Percentiles rank a stretch among this genome's conserved stretches.
phyloP scores from a whole-genome alignment of 352 stramenopile species.

The Phytophthora citrophthora region DNA sequence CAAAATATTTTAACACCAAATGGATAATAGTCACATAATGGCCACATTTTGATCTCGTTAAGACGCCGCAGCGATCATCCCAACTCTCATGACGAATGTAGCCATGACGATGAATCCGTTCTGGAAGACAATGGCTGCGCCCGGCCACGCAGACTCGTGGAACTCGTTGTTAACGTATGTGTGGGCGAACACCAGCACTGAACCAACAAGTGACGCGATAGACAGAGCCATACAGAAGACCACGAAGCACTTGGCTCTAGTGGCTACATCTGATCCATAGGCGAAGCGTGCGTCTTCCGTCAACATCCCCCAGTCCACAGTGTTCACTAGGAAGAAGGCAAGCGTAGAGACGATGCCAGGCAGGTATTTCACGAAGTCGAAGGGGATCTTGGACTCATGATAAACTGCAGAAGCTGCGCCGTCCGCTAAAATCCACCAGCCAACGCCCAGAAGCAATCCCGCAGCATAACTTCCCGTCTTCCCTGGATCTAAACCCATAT shows the following conservation, averaged over 20 bases:
- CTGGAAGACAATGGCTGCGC: slow-evolving; percentile 64
- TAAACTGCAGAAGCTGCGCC: slow-evolving; percentile 49
- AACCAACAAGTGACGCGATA: slow-evolving; percentile 44
- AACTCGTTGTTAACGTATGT: slow-evolving; percentile 64
- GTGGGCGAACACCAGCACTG: slow-evolving; percentile 67
- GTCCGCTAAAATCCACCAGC: slow-evolving; percentile 71
- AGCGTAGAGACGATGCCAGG: slow-evolving; percentile 63
- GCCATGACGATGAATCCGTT: slow-evolving; percentile 66
- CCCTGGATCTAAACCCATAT: slow-evolving; percentile 38
- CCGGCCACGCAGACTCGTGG: slow-evolving; percentile 64
- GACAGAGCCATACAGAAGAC: slow-evolving; percentile 58
- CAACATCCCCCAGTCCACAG: slow-evolving; percentile 72
- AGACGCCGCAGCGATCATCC: slow-evolving; percentile 41
- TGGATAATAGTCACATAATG: not conserved
- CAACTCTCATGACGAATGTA: slow-evolving; percentile 63
- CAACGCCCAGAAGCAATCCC: slow-evolving; percentile 57
- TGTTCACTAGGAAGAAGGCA: slow-evolving; percentile 71
- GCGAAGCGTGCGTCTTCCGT: slow-evolving; percentile 46
- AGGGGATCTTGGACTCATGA: slow-evolving; percentile 59
- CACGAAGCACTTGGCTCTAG: slow-evolving; percentile 59
- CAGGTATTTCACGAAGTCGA: slow-evolving; percentile 66
- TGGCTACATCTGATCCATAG: slow-evolving; percentile 57
- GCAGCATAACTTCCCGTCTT: slow-evolving; percentile 53
- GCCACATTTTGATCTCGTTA: too few relatives aligned
- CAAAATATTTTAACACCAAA: not conserved